A percentile compares a stretch with the other conserved stretches of the same genome.
phyloP scores from a whole-genome alignment of 805 yeast genomes.

The Candida namnaoensis region DNA sequence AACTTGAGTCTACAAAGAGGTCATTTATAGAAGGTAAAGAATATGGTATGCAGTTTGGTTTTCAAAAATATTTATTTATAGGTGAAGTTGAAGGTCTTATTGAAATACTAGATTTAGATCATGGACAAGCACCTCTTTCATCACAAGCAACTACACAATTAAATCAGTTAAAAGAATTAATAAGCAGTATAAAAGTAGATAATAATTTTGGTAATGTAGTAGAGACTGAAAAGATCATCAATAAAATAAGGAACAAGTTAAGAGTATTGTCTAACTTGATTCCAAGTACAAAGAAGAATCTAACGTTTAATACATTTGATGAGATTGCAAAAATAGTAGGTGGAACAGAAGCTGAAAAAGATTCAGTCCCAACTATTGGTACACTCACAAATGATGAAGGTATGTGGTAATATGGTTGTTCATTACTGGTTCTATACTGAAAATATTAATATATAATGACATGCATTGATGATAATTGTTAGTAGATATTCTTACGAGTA shows the following conservation, averaged over 20 bases:
- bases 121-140: conserved; percentile 8
- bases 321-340: conserved; percentile 3
- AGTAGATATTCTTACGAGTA: no score
- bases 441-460: no score
- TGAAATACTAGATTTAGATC: conserved; percentile 26
- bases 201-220: conserved; percentile 52
- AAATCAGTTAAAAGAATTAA: conserved; percentile 19
- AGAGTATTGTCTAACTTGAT: conserved; percentile 34
- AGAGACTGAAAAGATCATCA: conserved; percentile 39
- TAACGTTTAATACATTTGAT: conserved; percentile 10
- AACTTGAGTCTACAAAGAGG: conserved; percentile 44
- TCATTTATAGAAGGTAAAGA: conserved; percentile 75
- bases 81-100: conserved; percentile 59
- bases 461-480: no score
- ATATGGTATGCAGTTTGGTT: conserved; percentile 74
- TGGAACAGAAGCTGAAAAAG: conserved; percentile 11
- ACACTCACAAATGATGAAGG: conserved; percentile 15
- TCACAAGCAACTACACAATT: conserved; percentile 16
- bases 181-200: conserved; percentile 23
- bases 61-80: conserved; percentile 56
- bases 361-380: conserved; percentile 9
- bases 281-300: conserved; percentile 12
- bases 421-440: no score
- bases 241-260: conserved; percentile 53
- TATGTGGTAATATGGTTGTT: conserved; percentile 12